These are phyloP conservation scores for Tylopilus plumbeoviolaceoides DNA, from an alignment of 768 basidiomycete genomes.

Conservation along the genomic window DNA sequence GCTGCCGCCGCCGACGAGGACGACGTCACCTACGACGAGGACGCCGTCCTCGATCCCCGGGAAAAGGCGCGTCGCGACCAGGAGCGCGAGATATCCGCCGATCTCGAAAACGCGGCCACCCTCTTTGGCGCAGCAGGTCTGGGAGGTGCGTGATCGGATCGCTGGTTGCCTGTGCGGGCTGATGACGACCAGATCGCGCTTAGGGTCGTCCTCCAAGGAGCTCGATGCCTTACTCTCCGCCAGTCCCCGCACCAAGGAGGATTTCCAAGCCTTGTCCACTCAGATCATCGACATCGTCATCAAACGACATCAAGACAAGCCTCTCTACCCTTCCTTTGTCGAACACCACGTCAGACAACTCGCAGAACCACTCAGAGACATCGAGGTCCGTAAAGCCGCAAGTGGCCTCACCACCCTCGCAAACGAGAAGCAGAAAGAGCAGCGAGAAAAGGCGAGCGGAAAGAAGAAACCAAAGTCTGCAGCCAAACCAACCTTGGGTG, in stretches of 20 bases:
- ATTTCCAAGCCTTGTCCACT: constrained; percentile 72
- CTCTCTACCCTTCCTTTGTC: constrained; percentile 78
- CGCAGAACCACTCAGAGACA: constrained; percentile 75
- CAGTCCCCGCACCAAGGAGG: constrained; percentile 85
- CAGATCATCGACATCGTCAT: constrained; percentile 71
- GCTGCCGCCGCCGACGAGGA: constrained; percentile 43
- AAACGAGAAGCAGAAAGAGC: constrained; percentile 94
- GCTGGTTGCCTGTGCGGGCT: too few species aligned
- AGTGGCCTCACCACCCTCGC: constrained; percentile 80
- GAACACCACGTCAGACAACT: constrained; percentile 80
- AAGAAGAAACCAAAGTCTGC: constrained; percentile 83
- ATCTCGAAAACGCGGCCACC: constrained; percentile 79
- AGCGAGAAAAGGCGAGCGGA: constrained; percentile 77
- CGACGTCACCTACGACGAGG: constrained; percentile 59
- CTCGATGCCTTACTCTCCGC: constrained; percentile 70
- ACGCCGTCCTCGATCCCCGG: constrained; percentile 72
- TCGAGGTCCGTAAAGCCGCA: constrained; percentile 88
- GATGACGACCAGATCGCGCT: constrained; percentile 1
- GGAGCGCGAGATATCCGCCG: constrained; percentile 80
- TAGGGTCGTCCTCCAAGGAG: constrained; percentile 66
- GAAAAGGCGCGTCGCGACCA: constrained; percentile 74
- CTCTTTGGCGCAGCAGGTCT: constrained; percentile 70
- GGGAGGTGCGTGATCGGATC: constrained; percentile 44
- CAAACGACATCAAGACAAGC: constrained; percentile 76
- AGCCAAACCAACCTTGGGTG: constrained; percentile 72